Base-by-base conservation (phyloP, 1,139 yeast genomes). In the Hyphopichia fennica region DNA sequence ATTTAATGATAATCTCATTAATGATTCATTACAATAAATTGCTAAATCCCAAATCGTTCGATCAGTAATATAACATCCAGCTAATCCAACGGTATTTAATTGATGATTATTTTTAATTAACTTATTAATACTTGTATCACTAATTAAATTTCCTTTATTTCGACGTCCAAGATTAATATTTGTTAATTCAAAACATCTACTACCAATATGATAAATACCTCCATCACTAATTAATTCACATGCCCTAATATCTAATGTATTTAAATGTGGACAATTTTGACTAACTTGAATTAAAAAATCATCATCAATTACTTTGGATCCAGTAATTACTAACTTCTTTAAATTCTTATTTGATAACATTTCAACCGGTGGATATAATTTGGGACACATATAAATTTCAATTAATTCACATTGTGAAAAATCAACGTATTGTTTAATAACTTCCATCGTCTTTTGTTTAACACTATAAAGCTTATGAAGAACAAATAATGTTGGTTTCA, bases 51-150 rank as follows among this genome's bases (percentile, higher is more conserved):
- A 88, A 20, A 91, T 66, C 6, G 86, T 72, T 38, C 81, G 74
- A 64, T 91, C 96, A 16, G 87, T 79, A 22, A 91, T 75, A 42
- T 78, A 72, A 60, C 96, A 88, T 7, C 98, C 98, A 0, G 98
- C 96, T 14, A 89, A 65, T 0, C 98, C 98, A 38, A 91, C 69
- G 0, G 97, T 90, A 38, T 71, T 71, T 34, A 90, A 65, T 13
- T 69, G 60, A 2, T 80, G 74, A 49, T 74, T 71, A 52, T 79
- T 79, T 35, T 71, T 69, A 6, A 83, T 78, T 27, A 91, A 65
- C 18, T 76, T 74, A 15, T 78, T 67, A 32, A 90, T 63, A 13
- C 95, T 79, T 34, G 76, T 68, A 66, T 89, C 95, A 2, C 96
- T 85, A 37, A 91, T 79, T 32, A 77, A 62, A 38, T 79, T 77